Percentiles rank a stretch among this genome's conserved stretches.
phyloP scores from a whole-genome alignment of 2,329 filamentous ascomycete species.

The Botrytis aclada region DNA sequence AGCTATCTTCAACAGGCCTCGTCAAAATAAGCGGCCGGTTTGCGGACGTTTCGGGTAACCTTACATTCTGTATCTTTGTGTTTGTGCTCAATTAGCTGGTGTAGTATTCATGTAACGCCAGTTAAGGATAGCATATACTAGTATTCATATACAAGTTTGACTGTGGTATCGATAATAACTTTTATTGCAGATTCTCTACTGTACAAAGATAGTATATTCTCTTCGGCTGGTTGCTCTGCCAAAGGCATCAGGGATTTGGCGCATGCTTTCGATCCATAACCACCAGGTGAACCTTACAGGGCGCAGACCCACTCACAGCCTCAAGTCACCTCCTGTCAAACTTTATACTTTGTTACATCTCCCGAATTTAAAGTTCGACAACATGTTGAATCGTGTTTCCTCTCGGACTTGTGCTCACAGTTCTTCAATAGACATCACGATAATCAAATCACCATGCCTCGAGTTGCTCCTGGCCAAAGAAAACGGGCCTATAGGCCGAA shows the following conservation, averaged over 20 bases:
- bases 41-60: not conserved
- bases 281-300: not conserved
- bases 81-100: not conserved
- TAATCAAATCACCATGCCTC: not conserved
- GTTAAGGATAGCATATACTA: too few species aligned
- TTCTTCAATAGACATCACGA: not conserved
- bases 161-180: not conserved
- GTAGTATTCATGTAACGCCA: not conserved
- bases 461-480: not conserved
- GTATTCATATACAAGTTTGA: fast-evolving
- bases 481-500: not conserved
- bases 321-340: not conserved
- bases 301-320: not conserved
- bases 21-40: not conserved
- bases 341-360: not conserved
- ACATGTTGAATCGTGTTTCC: not conserved
- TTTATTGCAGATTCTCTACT: not conserved
- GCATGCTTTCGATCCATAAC: not conserved
- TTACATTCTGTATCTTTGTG: not conserved
- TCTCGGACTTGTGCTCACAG: not conserved
- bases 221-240: not conserved
- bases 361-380: not conserved
- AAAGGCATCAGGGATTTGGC: not conserved
- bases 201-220: not conserved
- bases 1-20: not conserved